Percentiles rank a stretch among this genome's conserved stretches.
Evolutionary conservation across 2,329 filamentous ascomycete species (phyloP).

Genomic region (Aspergillaceae sp.): DNA sequence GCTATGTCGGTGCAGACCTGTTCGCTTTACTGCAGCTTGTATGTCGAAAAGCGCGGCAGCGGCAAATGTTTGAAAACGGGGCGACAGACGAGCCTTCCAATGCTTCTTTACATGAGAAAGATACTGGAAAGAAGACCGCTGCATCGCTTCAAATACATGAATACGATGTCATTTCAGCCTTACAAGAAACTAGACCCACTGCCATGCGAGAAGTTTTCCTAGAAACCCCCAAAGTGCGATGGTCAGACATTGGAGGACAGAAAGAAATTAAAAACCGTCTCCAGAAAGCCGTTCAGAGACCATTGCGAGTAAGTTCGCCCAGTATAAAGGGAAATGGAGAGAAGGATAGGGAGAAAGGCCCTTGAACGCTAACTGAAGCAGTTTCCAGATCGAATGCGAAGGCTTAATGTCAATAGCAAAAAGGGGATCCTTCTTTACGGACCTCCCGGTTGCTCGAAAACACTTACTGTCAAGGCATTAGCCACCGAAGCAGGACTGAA

Average conservation of each 20-base stretch:
- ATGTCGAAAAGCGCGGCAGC: conserved; percentile 31
- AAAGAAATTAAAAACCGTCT: conserved; percentile 63
- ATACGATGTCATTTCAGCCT: conserved; percentile 41
- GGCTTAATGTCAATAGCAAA: conserved; percentile 50
- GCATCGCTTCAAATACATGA: conserved; percentile 25
- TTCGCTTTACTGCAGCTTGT: conserved; percentile 54
- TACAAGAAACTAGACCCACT: conserved; percentile 64
- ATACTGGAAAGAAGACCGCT: conserved; percentile 6
- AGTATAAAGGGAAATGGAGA: too few relatives aligned
- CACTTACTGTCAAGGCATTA: conserved; percentile 79
- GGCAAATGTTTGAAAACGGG: conserved; percentile 16
- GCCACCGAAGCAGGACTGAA: conserved; percentile 87
- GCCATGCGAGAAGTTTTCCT: conserved; percentile 85
- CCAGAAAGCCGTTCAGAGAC: conserved; percentile 50
- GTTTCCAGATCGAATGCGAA: conserved; percentile 43
- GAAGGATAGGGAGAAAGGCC: too few relatives aligned
- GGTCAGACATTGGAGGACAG: conserved; percentile 83
- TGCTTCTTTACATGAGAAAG: background rate
- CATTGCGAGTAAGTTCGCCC: conserved; percentile 41
- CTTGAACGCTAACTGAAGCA: conserved; percentile 14
- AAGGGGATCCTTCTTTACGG: conserved; percentile 87
- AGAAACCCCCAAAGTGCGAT: conserved; percentile 75
- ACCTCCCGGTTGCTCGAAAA: conserved; percentile 91
- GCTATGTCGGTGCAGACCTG: conserved; percentile 74
- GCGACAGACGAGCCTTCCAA: background rate